These are phyloP conservation scores for Glomus cerebriforme DNA, from an alignment of 192 early-diverging fungal species.

Conservation along the genomic window DNA sequence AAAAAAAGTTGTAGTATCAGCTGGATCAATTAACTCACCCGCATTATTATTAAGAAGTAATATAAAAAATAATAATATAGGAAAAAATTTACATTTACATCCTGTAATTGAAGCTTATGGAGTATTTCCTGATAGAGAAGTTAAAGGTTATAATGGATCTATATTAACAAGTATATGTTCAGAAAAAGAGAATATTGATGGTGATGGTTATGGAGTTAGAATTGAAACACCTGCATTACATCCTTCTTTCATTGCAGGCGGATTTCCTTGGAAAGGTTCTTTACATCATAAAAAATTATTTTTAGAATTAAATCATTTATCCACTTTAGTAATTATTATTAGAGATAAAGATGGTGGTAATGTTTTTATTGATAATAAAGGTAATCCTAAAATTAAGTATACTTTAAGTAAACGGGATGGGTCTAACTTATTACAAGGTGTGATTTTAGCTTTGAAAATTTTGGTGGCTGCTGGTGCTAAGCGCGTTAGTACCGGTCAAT, in stretches of 20 bases:
- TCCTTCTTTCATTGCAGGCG: constrained; percentile 45
- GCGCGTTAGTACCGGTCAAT: constrained; percentile 54
- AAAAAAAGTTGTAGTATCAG: constrained; percentile 57
- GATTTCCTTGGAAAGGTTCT: constrained; percentile 53
- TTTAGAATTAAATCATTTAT: constrained; percentile 48
- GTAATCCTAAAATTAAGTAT: constrained; percentile 53
- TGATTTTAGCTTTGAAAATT: constrained; percentile 47
- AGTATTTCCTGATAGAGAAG: constrained; percentile 49
- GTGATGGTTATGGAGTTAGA: too few species aligned
- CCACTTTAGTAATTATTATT: constrained; percentile 53
- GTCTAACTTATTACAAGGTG: constrained; percentile 46
- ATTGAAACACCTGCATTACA: constrained; percentile 63
- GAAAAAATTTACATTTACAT: constrained; percentile 63
- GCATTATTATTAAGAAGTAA: constrained; percentile 60
- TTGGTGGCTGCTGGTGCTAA: constrained; percentile 67
- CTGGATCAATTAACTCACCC: constrained; percentile 68
- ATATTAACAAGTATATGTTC: constrained; percentile 68
- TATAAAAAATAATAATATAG: too few species aligned
- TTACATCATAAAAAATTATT: constrained; percentile 54
- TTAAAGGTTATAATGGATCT: constrained; percentile 53
- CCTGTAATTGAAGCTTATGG: constrained; percentile 63
- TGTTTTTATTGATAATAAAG: constrained; percentile 46
- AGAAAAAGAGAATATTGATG: too few species aligned
- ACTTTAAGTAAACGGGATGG: constrained; percentile 52
- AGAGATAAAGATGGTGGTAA: constrained; percentile 64